Conservation (phyloP, 2,329 filamentous ascomycete genomes). For the Ceratocystis huliohia region DNA sequence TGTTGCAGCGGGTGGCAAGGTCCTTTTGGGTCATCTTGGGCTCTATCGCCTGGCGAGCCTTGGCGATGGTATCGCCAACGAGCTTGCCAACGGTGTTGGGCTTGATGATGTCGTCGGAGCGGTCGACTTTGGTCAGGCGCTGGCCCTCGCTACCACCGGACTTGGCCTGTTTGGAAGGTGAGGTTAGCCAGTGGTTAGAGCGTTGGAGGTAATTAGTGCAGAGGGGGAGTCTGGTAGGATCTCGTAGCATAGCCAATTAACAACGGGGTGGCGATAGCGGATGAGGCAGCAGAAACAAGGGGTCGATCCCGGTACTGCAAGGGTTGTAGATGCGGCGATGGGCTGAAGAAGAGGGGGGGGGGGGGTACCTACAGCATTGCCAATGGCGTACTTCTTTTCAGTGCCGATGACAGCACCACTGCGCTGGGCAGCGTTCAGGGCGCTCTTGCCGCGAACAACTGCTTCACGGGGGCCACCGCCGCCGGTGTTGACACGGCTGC, state of each 20-base stretch:
- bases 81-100: constrained; percentile 76
- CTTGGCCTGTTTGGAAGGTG: constrained; percentile 15
- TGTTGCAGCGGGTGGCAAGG: constrained; percentile 78
- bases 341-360: neutral
- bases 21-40: constrained; percentile 95
- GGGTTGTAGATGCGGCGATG: neutral
- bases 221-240: neutral
- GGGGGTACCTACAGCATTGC: constrained; percentile 58
- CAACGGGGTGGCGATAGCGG: neutral
- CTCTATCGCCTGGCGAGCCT: constrained; percentile 65
- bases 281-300: neutral
- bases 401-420: constrained; percentile 63
- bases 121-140: constrained; percentile 94
- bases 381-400: constrained; percentile 77
- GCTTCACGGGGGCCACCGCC: constrained; percentile 63
- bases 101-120: constrained; percentile 93
- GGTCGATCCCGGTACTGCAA: neutral
- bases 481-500: constrained; percentile 63
- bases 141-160: constrained; percentile 59
- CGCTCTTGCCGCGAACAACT: constrained; percentile 68
- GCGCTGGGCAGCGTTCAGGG: constrained; percentile 82
- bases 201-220: neutral
- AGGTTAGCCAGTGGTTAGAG: constrained; percentile 28
- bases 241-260: no score
- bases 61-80: constrained; percentile 72